Evolutionary conservation across 257 asterid genomes (phyloP).

Genomic region (Lycium barbarum): DNA sequence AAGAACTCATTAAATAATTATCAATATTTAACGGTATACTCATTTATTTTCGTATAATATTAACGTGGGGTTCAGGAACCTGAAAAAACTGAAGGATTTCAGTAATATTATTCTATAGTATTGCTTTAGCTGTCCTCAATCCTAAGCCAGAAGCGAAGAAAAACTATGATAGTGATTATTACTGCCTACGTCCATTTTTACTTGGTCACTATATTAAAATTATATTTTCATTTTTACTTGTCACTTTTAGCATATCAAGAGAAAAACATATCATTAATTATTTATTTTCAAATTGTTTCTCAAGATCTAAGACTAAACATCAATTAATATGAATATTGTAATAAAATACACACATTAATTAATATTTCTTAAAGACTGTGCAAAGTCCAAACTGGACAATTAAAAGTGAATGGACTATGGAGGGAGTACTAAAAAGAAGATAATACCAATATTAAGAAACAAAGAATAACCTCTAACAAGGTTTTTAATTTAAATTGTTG

Average conservation of each 20-base stretch:
- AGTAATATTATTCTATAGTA: background rate
- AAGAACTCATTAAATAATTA: background rate
- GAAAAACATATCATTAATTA: no score
- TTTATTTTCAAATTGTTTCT: no score
- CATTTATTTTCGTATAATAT: background rate
- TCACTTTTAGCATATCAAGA: no score
- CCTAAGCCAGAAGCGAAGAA: slow-evolving; percentile 2
- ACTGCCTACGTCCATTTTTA: no score
- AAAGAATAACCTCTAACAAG: background rate
- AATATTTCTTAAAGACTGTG: no score
- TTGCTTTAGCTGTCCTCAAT: background rate
- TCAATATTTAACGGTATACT: background rate
- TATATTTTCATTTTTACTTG: no score
- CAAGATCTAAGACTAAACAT: no score
- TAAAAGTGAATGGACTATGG: no score
- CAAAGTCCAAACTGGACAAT: no score
- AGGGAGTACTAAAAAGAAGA: background rate
- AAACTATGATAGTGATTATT: background rate
- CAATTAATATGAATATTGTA: no score
- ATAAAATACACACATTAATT: no score
- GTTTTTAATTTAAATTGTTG: background rate
- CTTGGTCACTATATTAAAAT: no score
- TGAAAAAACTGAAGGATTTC: background rate
- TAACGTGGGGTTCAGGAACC: background rate
- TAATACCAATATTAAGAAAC: background rate